Percentiles rank a stretch among this genome's conserved stretches.
Evolutionary conservation across 1,284 basidiomycete genomes (phyloP).

Genomic region (Sanguinoderma infundibulare): DNA sequence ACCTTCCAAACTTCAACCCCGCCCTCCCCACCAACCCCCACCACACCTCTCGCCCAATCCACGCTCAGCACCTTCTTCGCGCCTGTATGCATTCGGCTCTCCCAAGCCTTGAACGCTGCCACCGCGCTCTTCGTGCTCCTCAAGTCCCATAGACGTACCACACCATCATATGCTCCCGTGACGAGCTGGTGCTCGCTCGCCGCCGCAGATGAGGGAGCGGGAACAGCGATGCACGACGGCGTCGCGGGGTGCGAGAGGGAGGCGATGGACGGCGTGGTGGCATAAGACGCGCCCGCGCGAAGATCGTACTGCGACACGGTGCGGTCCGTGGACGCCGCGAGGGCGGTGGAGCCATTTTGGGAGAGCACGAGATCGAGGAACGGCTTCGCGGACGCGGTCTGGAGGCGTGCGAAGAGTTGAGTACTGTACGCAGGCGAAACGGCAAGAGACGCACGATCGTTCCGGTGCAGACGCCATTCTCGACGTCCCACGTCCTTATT

Average conservation of each 20-base stretch:
- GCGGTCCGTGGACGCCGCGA: slow-evolving; percentile 72
- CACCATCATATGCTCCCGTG: slow-evolving; percentile 84
- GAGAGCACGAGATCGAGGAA: slow-evolving; percentile 64
- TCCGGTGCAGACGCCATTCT: slow-evolving; percentile 64
- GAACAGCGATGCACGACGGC: slow-evolving; percentile 70
- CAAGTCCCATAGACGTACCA: slow-evolving; percentile 87
- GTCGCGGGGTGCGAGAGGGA: slow-evolving; percentile 73
- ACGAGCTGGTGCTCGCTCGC: slow-evolving; percentile 70
- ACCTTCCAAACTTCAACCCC: slow-evolving; percentile 83
- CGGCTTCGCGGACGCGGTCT: slow-evolving; percentile 73
- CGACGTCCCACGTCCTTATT: slow-evolving; percentile 73
- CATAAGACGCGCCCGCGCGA: slow-evolving; percentile 44
- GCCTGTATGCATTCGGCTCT: slow-evolving; percentile 37
- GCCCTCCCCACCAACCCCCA: slow-evolving; percentile 84
- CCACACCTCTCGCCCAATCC: slow-evolving; percentile 76
- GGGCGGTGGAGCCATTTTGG: slow-evolving; percentile 45
- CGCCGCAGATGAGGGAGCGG: slow-evolving; percentile 34
- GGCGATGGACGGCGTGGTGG: slow-evolving; percentile 50
- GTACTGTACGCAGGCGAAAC: slow-evolving; percentile 3
- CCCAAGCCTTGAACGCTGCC: slow-evolving; percentile 70
- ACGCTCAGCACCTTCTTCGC: slow-evolving; percentile 75
- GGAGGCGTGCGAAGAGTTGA: slow-evolving; percentile 1
- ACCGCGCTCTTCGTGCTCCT: slow-evolving; percentile 69
- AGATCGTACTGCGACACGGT: slow-evolving; percentile 71
- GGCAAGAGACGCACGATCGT: slow-evolving; percentile 60